Conservation (phyloP, 2,329 filamentous ascomycete genomes). For the Onygenales sp. region DNA sequence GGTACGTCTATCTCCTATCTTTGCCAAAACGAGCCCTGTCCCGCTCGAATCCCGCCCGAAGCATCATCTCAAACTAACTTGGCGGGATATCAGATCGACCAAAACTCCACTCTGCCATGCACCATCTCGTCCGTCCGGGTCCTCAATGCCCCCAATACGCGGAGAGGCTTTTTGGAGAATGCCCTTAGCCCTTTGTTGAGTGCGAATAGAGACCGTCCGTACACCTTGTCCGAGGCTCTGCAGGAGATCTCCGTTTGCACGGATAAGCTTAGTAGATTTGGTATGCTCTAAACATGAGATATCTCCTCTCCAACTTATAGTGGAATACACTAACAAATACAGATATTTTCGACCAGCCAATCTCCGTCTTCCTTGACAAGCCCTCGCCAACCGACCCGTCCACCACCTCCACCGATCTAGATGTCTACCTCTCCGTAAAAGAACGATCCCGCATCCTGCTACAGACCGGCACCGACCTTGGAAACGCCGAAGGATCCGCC, state of each 20-base stretch:
- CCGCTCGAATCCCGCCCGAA: too few species aligned
- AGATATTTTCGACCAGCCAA: constrained; percentile 82
- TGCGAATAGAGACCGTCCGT: constrained; percentile 55
- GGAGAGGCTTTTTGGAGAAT: constrained; percentile 70
- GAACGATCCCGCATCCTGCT: constrained; percentile 78
- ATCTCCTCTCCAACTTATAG: not conserved
- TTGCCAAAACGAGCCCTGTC: not conserved
- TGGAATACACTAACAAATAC: constrained; percentile 5
- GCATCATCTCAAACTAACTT: not conserved
- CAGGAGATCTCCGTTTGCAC: constrained; percentile 60
- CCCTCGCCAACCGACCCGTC: constrained; percentile 59
- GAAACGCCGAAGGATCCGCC: constrained; percentile 86
- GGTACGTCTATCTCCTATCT: constrained; percentile 35
- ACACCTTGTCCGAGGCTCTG: constrained; percentile 72
- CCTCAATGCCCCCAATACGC: constrained; percentile 74
- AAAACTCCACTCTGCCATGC: constrained; percentile 79
- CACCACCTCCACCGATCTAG: constrained; percentile 65
- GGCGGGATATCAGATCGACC: constrained; percentile 49
- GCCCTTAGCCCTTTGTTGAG: constrained; percentile 70
- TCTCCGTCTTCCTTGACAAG: constrained; percentile 73
- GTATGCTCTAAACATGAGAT: constrained; percentile 39
- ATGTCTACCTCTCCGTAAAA: constrained; percentile 65
- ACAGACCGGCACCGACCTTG: constrained; percentile 90
- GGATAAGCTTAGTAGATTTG: constrained; percentile 68
- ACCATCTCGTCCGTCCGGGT: constrained; percentile 79